A percentile compares a stretch with the other conserved stretches of the same genome.
phyloP scores from a whole-genome alignment of 2,329 filamentous ascomycete genomes.

The Dryadomyces quercivorus region DNA sequence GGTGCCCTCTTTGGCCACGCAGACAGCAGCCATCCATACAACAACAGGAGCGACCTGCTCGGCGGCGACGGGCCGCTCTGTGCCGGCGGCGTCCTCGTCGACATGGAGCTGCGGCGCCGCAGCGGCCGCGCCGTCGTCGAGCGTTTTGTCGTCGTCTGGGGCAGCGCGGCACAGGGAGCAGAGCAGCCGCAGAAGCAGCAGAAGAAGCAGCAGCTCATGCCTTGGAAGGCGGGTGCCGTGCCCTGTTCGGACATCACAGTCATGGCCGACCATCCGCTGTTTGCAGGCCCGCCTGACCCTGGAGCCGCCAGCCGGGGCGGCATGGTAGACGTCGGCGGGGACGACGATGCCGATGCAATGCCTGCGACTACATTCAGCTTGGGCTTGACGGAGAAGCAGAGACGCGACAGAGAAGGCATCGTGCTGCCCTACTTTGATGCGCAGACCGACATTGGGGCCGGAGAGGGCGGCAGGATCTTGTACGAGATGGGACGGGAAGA shows the following conservation, averaged over 20 bases:
- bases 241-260: slow-evolving; percentile 33
- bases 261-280: slow-evolving; percentile 66
- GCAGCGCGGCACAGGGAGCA: slow-evolving; percentile 5
- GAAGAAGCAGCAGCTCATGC: not conserved
- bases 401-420: slow-evolving; percentile 73
- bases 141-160: slow-evolving; percentile 38
- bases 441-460: slow-evolving; percentile 64
- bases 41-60: slow-evolving; percentile 6
- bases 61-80: slow-evolving; percentile 8
- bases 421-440: slow-evolving; percentile 95
- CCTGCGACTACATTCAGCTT: slow-evolving; percentile 74
- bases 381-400: slow-evolving; percentile 81
- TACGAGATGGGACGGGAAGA: slow-evolving; percentile 97
- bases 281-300: slow-evolving; percentile 34
- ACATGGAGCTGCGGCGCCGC: slow-evolving; percentile 76
- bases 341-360: slow-evolving; percentile 31
- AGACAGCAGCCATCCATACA: slow-evolving; percentile 17
- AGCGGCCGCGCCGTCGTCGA: slow-evolving; percentile 70
- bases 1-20: slow-evolving; percentile 62
- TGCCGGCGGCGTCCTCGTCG: slow-evolving; percentile 52
- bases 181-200: not conserved
- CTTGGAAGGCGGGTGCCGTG: slow-evolving; percentile 4
- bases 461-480: slow-evolving; percentile 82
- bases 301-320: slow-evolving; percentile 18
- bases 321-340: slow-evolving; percentile 17